Percentiles rank a stretch among this genome's conserved stretches.
Evolutionary conservation across 2,329 filamentous ascomycete species (phyloP).

Genomic region (Fusarium nanum): DNA sequence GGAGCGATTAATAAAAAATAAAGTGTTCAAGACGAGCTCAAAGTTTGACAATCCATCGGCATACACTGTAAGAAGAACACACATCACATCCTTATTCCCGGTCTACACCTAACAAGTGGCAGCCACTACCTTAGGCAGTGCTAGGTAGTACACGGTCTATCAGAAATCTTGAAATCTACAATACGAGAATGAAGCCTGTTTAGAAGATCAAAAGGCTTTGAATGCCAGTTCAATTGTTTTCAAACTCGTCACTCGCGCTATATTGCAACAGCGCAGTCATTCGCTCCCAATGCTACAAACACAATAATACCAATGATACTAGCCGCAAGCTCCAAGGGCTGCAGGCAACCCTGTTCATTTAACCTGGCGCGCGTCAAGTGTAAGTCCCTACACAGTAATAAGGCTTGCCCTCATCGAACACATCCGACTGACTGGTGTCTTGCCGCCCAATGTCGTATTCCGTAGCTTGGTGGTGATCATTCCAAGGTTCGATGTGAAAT

Average conservation of each 20-base stretch:
- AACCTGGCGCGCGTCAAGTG: neutral
- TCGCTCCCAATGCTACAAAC: constrained; percentile 24
- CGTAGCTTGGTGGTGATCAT: constrained; percentile 1
- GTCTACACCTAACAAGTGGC: neutral
- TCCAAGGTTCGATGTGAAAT: neutral
- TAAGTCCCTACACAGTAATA: constrained; percentile 31
- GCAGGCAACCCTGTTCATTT: constrained; percentile 8
- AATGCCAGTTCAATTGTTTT: constrained; percentile 34
- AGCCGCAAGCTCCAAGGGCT: constrained; percentile 1
- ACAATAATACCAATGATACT: constrained; percentile 20
- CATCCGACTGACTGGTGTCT: constrained; percentile 18
- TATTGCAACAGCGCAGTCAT: constrained; percentile 6
- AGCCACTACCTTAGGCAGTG: neutral
- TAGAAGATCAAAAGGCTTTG: constrained; percentile 17
- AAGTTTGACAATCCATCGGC: neutral
- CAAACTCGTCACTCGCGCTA: constrained; percentile 37
- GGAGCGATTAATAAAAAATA: too few species aligned
- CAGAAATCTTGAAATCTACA: neutral
- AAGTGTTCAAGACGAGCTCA: neutral
- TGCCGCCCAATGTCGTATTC: constrained; percentile 7
- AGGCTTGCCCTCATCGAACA: constrained; percentile 21
- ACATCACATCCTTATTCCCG: neutral
- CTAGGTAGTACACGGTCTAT: neutral
- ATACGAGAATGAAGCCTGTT: neutral
- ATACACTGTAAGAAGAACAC: neutral